Base-by-base conservation (phyloP, 116 monocot genomes). In the Iris pallida region DNA sequence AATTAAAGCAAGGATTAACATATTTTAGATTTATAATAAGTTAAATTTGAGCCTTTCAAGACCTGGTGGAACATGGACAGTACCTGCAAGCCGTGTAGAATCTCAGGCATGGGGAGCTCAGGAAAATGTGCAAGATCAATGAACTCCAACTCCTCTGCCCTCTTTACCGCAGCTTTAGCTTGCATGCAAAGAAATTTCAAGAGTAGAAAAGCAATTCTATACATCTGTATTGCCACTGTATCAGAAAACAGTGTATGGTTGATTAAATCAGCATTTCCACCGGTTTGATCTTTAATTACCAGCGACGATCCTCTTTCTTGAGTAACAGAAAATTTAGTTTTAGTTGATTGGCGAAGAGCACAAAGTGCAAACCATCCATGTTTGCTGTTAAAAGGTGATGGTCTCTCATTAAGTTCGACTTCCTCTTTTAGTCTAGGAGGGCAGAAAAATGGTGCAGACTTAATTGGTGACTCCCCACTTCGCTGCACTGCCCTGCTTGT, bases 71-170 rank as follows among this genome's bases (percentile, higher is more conserved):
- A 43, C 15, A 64, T 18, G 60, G 45, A 2, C 17, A 20, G 40
- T 75, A 98, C 97, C 93, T 98, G 97, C 61, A 98, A 62, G 7
- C 92, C 90, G 78, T 98, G 90, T 30, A 98, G 71, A 72, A 98
- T 93, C 47, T 98, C 90, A 48, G 90, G 90, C 72, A 81, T 87
- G 15, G 97, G 97, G 71, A 98, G 90, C 70, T 98, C 93, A 66
- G 97, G 97, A 75, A 92, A 87, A 74, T 78, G 64, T 41, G 74
- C 79, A 69, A 84, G 83, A 81, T 98, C 93, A 64, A 98, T 63
- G 45, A 81, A 88, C n/a, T 70, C 89, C 47, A 92, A 58, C 51
- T 93, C 97, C 57, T 80, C 88, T 15, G 88, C 90, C 69, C 97
- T 90, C 61, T 78, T 76, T 46, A 83, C 64, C 48, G 90, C 97